phyloP scores from a whole-genome alignment of 495 filamentous ascomycete genomes.

The Cercophora samala region DNA sequence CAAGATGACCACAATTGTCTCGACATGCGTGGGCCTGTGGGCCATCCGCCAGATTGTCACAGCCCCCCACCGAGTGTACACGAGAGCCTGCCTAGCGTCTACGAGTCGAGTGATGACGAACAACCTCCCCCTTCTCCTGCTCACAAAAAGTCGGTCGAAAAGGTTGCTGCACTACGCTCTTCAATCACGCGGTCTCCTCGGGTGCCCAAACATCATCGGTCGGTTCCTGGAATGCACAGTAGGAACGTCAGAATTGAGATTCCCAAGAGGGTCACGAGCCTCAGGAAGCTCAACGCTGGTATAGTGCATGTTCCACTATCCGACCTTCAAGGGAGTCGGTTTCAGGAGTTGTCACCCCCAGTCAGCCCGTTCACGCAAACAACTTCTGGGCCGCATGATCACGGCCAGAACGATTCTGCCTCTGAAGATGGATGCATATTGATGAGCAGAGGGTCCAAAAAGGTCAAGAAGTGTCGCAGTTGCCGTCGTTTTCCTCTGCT shows the following conservation, averaged over 20 bases:
- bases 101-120: conserved; percentile 23
- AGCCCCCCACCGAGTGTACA: conserved; percentile 18
- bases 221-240: conserved; percentile 27
- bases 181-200: not conserved
- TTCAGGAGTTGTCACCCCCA: conserved; percentile 14
- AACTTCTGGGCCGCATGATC: not conserved
- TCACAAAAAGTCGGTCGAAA: not conserved
- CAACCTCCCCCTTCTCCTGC: not conserved
- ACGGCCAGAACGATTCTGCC: conserved; percentile 6
- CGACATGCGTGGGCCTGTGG: conserved; percentile 3
- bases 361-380: not conserved
- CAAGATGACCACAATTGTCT: conserved; percentile 22
- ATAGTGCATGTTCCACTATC: conserved; percentile 1
- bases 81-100: not conserved
- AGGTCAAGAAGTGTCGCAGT: conserved; percentile 14
- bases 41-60: conserved; percentile 16
- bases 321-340: conserved; percentile 6
- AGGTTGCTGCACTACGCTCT: not conserved
- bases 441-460: conserved; percentile 10
- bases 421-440: conserved; percentile 14
- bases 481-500: conserved; percentile 15
- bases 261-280: conserved; percentile 20
- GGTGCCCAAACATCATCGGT: conserved; percentile 23
- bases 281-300: conserved; percentile 16
- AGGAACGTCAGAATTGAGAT: conserved; percentile 22